Percentiles rank a stretch among this genome's conserved stretches.
Evolutionary conservation across 2,329 filamentous ascomycete species (phyloP).

Genomic region (Fusarium compactum): DNA sequence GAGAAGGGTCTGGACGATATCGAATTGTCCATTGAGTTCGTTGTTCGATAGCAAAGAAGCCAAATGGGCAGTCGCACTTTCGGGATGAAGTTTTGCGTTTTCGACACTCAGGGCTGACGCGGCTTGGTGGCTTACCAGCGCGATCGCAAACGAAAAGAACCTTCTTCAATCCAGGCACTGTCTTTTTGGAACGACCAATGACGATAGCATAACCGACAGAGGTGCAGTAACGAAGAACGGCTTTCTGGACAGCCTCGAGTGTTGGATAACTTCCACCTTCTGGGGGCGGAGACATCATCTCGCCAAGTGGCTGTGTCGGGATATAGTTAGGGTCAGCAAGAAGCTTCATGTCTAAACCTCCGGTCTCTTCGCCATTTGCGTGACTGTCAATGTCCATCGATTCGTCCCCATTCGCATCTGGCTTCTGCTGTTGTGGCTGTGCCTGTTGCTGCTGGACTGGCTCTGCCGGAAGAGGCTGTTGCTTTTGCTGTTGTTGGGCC

Average conservation of each 20-base stretch:
- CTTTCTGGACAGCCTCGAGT: conserved; percentile 73
- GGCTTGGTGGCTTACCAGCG: conserved; percentile 71
- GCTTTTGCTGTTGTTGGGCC: conserved; percentile 46
- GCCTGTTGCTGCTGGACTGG: conserved; percentile 47
- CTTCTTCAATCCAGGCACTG: conserved; percentile 74
- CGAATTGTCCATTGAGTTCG: conserved; percentile 75
- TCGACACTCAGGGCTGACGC: conserved; percentile 72
- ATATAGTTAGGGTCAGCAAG: conserved; percentile 64
- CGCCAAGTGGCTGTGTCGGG: conserved; percentile 66
- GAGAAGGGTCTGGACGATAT: conserved; percentile 69
- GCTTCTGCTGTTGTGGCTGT: conserved; percentile 54
- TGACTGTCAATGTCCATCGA: conserved; percentile 67
- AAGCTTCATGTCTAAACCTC: conserved; percentile 61
- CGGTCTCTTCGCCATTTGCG: conserved; percentile 60
- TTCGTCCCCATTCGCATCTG: conserved; percentile 59
- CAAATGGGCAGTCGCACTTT: conserved; percentile 76
- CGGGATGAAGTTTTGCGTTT: conserved; percentile 76
- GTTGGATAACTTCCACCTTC: conserved; percentile 74
- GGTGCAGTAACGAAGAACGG: conserved; percentile 73
- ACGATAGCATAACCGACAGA: conserved; percentile 76
- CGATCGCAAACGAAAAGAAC: conserved; percentile 76
- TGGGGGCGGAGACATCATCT: conserved; percentile 72
- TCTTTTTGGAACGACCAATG: conserved; percentile 76
- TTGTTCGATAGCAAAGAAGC: conserved; percentile 77
- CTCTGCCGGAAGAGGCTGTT: conserved; percentile 51